These are phyloP conservation scores for Wickerhamiella musiphila DNA, from an alignment of 805 yeast genomes.

Conservation along the genomic window DNA sequence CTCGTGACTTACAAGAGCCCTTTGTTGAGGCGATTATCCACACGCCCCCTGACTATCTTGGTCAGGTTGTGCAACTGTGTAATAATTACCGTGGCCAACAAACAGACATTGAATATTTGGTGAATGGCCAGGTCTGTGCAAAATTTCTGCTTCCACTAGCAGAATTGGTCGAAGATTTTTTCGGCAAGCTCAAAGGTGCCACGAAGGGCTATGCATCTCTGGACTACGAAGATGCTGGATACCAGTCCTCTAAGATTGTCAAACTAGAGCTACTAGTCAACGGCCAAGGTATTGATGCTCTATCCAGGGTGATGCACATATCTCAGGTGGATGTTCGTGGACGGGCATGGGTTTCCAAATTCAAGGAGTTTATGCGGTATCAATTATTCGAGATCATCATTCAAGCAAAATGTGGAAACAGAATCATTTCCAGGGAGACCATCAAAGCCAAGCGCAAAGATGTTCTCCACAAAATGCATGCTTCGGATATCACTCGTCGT, in stretches of 20 bases:
- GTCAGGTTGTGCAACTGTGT: slow-evolving; percentile 72
- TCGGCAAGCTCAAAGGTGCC: slow-evolving; percentile 77
- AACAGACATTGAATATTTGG: slow-evolving; percentile 55
- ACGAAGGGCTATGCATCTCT: slow-evolving; percentile 88
- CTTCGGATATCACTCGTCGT: slow-evolving; percentile 78
- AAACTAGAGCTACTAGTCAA: slow-evolving; percentile 81
- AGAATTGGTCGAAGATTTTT: slow-evolving; percentile 85
- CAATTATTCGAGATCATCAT: slow-evolving; percentile 86
- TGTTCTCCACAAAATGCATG: slow-evolving; percentile 85
- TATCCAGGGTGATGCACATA: slow-evolving; percentile 76
- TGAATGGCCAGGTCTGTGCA: slow-evolving; percentile 65
- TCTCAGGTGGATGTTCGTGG: slow-evolving; percentile 61
- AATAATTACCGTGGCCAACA: slow-evolving; percentile 74
- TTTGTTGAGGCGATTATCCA: slow-evolving; percentile 81
- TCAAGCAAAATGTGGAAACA: slow-evolving; percentile 70
- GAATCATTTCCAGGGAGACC: slow-evolving; percentile 79
- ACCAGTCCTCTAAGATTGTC: slow-evolving; percentile 58
- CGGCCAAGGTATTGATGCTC: slow-evolving; percentile 78
- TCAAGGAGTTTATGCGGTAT: slow-evolving; percentile 59
- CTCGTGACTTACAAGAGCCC: slow-evolving; percentile 38
- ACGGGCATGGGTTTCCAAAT: slow-evolving; percentile 63
- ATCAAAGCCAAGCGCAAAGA: slow-evolving; percentile 87
- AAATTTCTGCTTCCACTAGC: slow-evolving; percentile 74
- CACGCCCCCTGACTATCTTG: slow-evolving; percentile 76
- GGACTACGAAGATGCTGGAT: slow-evolving; percentile 90